Evolutionary conservation across 2,329 filamentous ascomycete species (phyloP).

Genomic region (Samsoniella hepiali): DNA sequence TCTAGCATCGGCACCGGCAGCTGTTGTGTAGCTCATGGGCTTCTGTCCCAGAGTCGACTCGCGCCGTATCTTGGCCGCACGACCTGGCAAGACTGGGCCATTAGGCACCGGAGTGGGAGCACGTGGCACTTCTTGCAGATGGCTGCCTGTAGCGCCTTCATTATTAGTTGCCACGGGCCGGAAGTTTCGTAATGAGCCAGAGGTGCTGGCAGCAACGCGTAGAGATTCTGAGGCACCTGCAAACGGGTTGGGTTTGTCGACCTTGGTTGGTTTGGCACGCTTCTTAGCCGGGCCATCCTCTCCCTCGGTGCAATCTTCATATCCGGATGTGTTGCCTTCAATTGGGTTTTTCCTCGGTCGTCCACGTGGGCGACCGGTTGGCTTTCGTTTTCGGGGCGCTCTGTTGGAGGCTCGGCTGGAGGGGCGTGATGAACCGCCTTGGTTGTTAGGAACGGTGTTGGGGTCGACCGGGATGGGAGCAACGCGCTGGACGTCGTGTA

Average conservation of each 20-base stretch:
- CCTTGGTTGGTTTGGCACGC: conserved; percentile 72
- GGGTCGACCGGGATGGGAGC: conserved; percentile 34
- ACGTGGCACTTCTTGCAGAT: conserved; percentile 69
- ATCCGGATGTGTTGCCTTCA: conserved; percentile 69
- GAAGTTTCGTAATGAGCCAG: conserved; percentile 81
- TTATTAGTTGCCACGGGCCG: conserved; percentile 62
- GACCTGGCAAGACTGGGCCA: conserved; percentile 34
- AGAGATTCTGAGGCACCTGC: conserved; percentile 74
- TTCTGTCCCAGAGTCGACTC: conserved; percentile 58
- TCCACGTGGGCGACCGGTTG: conserved; percentile 55
- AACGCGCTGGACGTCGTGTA: conserved; percentile 33
- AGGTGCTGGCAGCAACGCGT: conserved; percentile 85
- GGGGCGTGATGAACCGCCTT: conserved; percentile 48
- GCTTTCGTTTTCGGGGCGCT: conserved; percentile 36
- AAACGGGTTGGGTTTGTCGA: conserved; percentile 68
- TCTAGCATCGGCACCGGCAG: conserved; percentile 32
- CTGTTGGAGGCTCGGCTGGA: conserved; percentile 58
- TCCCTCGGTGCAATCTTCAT: conserved; percentile 64
- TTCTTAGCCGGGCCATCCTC: conserved; percentile 60
- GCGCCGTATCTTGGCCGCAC: conserved; percentile 48
- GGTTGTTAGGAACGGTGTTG: conserved; percentile 20
- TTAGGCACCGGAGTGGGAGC: conserved; percentile 74
- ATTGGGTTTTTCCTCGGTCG: conserved; percentile 52
- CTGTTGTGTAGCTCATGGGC: conserved; percentile 46
- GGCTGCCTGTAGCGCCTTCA: conserved; percentile 42